Conservation (phyloP, 208 protist genomes). For the Wallacemonas sp. region DNA sequence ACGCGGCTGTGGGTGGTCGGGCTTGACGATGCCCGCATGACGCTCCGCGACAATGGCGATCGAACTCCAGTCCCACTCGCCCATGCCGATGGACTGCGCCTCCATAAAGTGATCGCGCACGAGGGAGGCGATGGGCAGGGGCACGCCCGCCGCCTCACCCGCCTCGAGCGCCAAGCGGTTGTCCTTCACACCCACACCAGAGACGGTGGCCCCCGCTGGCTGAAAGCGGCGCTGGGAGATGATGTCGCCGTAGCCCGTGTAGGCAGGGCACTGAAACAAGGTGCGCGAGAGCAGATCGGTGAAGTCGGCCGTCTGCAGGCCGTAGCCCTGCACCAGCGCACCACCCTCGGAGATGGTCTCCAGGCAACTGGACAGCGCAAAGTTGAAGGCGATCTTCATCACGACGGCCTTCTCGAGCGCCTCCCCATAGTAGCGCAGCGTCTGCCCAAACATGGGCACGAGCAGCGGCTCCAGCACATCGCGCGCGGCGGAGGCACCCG, state of each 20-base stretch:
- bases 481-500: conserved; percentile 7
- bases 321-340: conserved; percentile 36
- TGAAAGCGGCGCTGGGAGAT: conserved; percentile 22
- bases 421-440: conserved; percentile 30
- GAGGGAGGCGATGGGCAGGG: conserved; percentile 31
- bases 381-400: conserved; percentile 49
- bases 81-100: conserved; percentile 33
- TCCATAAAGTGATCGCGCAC: conserved; percentile 28
- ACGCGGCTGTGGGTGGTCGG: conserved; percentile 1
- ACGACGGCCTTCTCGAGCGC: conserved; percentile 27
- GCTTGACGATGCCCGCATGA: conserved; percentile 28
- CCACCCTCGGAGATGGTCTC: conserved; percentile 28
- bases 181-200: conserved; percentile 34
- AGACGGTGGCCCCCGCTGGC: conserved; percentile 30
- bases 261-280: conserved; percentile 36
- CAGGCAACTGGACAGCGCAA: conserved; percentile 26
- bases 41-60: conserved; percentile 33
- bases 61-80: conserved; percentile 37
- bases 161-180: conserved; percentile 27
- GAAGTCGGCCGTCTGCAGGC: conserved; percentile 22
- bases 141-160: conserved; percentile 26
- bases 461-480: conserved; percentile 26
- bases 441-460: conserved; percentile 26
- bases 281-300: conserved; percentile 25
- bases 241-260: conserved; percentile 29